A percentile compares a stretch with the other conserved stretches of the same genome.
Evolutionary conservation across 2,329 filamentous ascomycete genomes (phyloP).

Genomic region (Sarocladium brachiariae): DNA sequence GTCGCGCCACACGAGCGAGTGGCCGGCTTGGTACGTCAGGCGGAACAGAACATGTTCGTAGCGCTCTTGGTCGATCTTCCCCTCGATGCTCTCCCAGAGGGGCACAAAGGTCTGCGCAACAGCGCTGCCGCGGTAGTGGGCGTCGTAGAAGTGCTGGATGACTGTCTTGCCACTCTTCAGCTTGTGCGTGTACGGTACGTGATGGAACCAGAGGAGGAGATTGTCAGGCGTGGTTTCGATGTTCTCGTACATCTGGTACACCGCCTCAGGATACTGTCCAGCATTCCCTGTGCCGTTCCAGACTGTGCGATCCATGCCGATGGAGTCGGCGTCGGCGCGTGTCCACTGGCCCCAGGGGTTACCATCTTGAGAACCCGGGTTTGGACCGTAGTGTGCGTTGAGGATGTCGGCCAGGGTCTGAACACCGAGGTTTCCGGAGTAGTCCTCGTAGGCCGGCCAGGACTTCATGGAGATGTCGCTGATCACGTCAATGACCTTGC

Average conservation of each 20-base stretch:
- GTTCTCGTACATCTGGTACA: constrained; percentile 52
- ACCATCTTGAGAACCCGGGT: constrained; percentile 57
- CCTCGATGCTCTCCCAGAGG: constrained; percentile 47
- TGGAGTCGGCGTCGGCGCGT: constrained; percentile 48
- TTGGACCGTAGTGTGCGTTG: constrained; percentile 61
- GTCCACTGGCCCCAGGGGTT: constrained; percentile 71
- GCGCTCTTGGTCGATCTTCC: constrained; percentile 52
- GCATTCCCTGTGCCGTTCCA: constrained; percentile 59
- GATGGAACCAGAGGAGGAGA: constrained; percentile 67
- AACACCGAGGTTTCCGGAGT: constrained; percentile 62
- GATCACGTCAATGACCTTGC: constrained; percentile 49
- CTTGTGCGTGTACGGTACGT: constrained; percentile 58
- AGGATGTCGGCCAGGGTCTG: constrained; percentile 65
- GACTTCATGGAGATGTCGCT: constrained; percentile 59
- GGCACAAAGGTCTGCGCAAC: constrained; percentile 51
- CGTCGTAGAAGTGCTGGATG: constrained; percentile 60
- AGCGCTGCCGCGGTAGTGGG: constrained; percentile 53
- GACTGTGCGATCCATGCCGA: constrained; percentile 68
- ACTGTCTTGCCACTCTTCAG: constrained; percentile 60
- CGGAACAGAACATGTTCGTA: constrained; percentile 52
- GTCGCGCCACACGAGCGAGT: constrained; percentile 65
- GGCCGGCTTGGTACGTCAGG: constrained; percentile 59
- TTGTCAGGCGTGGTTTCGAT: constrained; percentile 60
- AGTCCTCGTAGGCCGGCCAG: constrained; percentile 66
- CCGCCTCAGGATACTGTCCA: constrained; percentile 57